Base-by-base conservation (phyloP, 2,329 filamentous ascomycete genomes). In the Aspergillus neotritici region DNA sequence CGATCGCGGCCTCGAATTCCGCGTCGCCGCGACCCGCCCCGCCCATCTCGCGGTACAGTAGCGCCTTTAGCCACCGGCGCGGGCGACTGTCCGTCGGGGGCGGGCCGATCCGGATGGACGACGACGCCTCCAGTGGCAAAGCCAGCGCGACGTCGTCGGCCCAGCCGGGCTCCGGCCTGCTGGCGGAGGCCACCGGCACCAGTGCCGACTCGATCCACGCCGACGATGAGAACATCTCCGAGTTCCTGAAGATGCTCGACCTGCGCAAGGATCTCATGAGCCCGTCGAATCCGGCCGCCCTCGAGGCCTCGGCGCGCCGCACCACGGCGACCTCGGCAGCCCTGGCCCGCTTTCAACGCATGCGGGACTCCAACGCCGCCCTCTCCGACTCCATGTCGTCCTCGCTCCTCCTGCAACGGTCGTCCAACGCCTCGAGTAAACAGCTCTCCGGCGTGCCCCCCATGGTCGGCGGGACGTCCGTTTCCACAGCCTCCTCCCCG, bases 331-430 rank as follows among this genome's bases (percentile, higher is more conserved):
- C 89, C 0, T 83, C 82, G 30, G 86, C 86, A 33, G 86, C 91
- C 53, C 74, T 95, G 32, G 85, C 82, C 15, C 88, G 86, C 55
- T 97, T 93, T 60, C 88, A 93, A 56, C 78, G 80, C 46, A 91
- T 97, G 86, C 80, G 82, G 52, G 91, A 96, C 48, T 90, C 87
- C 1, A 90, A 95, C 59, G 86, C 87, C 43, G 86, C 82, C 4
- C 76, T 98, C 32, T 94, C 88, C 0, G 93, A 98, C 41, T 95
- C 89, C 1, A 88, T 98, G 77, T 88, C 87, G 21, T 93, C 88
- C 1, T 97, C 91, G 0, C 78, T 89, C 56, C 80, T 94, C 54
- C 71, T 96, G 44, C 86, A 94, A 36, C 80, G 87, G 31, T 93
- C 88, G 1, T 88, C 86, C 4, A 86, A 80, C 46, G 87, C 89